Conservation (phyloP, 306 rosid species). For the Citrullus amarus region DNA sequence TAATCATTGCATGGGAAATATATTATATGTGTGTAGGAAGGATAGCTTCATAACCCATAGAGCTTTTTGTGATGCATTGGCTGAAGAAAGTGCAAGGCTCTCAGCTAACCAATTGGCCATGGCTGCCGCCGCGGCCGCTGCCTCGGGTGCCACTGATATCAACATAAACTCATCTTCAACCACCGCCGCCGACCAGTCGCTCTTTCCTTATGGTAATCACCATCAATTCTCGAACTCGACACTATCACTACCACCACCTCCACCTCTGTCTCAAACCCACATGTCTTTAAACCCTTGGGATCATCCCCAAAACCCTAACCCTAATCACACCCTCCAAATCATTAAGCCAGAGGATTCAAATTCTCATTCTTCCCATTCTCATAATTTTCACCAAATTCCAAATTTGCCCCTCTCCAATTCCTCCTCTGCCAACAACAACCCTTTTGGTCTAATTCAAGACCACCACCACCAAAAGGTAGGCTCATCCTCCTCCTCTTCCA, state of each 20-base stretch:
- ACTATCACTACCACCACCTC: neutral
- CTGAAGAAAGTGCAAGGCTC: constrained; percentile 82
- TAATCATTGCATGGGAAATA: neutral
- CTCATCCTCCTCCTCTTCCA: constrained; percentile 1
- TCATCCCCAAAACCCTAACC: constrained; percentile 65
- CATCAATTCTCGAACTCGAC: constrained; percentile 1
- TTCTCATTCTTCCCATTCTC: constrained; percentile 9
- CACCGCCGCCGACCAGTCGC: constrained; percentile 15
- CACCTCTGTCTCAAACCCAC: constrained; percentile 14
- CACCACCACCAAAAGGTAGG: neutral
- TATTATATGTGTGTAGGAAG: constrained; percentile 36
- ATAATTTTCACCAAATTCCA: constrained; percentile 2
- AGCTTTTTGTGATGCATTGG: constrained; percentile 94
- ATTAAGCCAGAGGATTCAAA: constrained; percentile 36
- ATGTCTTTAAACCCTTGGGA: constrained; percentile 36
- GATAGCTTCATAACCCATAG: constrained; percentile 94
- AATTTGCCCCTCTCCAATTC: neutral
- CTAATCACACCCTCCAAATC: constrained; percentile 28
- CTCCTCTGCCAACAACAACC: constrained; percentile 4
- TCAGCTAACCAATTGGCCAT: constrained; percentile 34
- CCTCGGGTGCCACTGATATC: neutral
- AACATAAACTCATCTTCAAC: constrained; percentile 8
- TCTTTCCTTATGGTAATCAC: constrained; percentile 38
- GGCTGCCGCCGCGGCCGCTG: neutral
- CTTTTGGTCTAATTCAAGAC: constrained; percentile 14